Conservation (phyloP, 2,329 filamentous ascomycete species). For the Boeremia exigua region DNA sequence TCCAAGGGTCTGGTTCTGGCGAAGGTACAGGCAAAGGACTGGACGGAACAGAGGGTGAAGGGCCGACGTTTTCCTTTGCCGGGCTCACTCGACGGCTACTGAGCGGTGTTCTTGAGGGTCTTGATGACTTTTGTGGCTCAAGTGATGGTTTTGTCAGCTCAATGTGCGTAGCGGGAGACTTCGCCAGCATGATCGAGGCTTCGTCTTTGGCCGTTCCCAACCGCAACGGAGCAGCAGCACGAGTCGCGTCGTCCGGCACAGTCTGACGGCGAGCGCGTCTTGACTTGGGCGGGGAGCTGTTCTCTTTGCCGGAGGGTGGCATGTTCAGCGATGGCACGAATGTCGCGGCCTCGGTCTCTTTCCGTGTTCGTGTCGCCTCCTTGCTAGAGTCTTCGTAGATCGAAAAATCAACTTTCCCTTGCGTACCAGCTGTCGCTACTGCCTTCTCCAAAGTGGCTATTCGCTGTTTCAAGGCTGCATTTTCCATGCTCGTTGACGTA, state of each 20-base stretch:
- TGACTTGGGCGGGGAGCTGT: constrained; percentile 34
- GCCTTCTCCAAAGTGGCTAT: constrained; percentile 40
- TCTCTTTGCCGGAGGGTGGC: constrained; percentile 38
- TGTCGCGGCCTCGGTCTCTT: constrained; percentile 19
- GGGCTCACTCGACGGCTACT: constrained; percentile 25
- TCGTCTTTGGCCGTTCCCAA: constrained; percentile 28
- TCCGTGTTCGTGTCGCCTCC: constrained; percentile 19
- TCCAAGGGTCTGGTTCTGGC: constrained; percentile 41
- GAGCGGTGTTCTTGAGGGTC: constrained; percentile 26
- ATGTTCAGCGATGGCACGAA: constrained; percentile 23
- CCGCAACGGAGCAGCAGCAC: constrained; percentile 18
- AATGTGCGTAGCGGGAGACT: constrained; percentile 20
- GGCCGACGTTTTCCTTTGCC: constrained; percentile 32
- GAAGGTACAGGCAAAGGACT: constrained; percentile 43
- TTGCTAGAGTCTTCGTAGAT: constrained; percentile 43
- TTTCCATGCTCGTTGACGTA: constrained; percentile 39
- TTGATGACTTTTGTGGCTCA: constrained; percentile 16
- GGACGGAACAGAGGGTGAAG: constrained; percentile 31
- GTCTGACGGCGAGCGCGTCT: constrained; percentile 32
- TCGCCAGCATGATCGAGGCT: constrained; percentile 28
- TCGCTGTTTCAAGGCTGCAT: constrained; percentile 42
- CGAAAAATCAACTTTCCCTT: constrained; percentile 31
- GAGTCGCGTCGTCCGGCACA: constrained; percentile 25
- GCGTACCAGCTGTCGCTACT: constrained; percentile 14
- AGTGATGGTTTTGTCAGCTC: constrained; percentile 20